Evolutionary conservation across 1,284 basidiomycete species (phyloP), one percentile per base, ranked within the genome.

Genomic region (Fomes fomentarius): DNA sequence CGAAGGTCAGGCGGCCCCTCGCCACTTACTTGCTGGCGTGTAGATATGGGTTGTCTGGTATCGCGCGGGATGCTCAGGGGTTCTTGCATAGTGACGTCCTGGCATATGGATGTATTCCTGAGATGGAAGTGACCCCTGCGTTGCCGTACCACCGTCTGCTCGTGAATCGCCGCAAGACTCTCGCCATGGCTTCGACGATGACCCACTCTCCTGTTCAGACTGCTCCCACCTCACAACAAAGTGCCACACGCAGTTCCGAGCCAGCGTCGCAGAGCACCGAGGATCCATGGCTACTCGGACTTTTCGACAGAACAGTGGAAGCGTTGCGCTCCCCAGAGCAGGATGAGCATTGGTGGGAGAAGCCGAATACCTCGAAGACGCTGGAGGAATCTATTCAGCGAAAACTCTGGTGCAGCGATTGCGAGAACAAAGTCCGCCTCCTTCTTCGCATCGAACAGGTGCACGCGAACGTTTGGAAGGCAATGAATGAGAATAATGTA

Each of bases 371-470:
- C 19, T 37, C 25, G 3, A 21, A 19, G 33, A 53, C 46, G 15
- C 45, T 53, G 19, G 17, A 47, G 34, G 33, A 53, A 34, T 43
- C 52, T 3, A 24, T 48, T 15, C 25, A 43, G 17, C 39, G 40
- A 33, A 42, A 47, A 31, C n/a, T 53, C 17, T 53, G 51, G 51
- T 53, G 51, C 21, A 26, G 30, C 5, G 10, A 31, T 8, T 53
- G 51, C 26, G 39, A 47, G 33, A 40, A 48, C 6, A 47, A 53
- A n/a, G 39, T 47, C 12, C 33, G 34, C 11, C 11, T 53, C 15
- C 34, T 53, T 17, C 25, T 53, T 10, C 43, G 31, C 22, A 56
- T 56, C 43, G 49, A 49, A 33, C 42, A 44, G 28, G 4, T 50
- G 37, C 43, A 44, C 28, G 26, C 21, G n/a, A 35, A 48, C 19